Base-by-base conservation (phyloP, 441 rosid genomes). In the Capsella rubella region DNA sequence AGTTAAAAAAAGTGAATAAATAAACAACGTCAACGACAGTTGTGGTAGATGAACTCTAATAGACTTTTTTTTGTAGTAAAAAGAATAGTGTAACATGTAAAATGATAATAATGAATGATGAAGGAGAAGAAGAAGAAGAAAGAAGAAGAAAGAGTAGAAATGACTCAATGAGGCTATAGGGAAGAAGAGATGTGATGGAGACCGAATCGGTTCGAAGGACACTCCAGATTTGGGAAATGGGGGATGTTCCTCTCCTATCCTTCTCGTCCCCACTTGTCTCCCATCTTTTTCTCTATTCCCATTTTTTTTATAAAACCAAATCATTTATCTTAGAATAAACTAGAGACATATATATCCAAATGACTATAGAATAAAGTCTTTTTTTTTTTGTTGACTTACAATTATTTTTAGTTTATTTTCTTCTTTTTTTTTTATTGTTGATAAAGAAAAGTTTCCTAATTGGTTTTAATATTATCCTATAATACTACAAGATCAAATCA, bases 221-320 rank as follows among this genome's bases (percentile, higher is more conserved):
- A 37, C 37, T 62, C 63, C 63, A 62, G 35, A 53, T 62, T 62
- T 72, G 76, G 76, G 76, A 53, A 14, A 72, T 62, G 55, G 69
- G 76, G 55, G 76, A 72, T 72, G 76, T 72, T 43, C 43, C 69
- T 31, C 28, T 61, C 32, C 25, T 21, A 34, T 51, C 69, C 40
- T 53, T 32, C 53, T 71, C 55, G 37, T 52, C 63, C 76, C 76
- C 76, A 72, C 76, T 53, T 72, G 76, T 72, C 70, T 43, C 63
- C 56, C 7, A 63, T 63, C 69, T 43, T 63, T 71, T 63, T 72
- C 63, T n/a, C 63, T n/a, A 14, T 40, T 39, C 13, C 14, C 63
- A 72, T 53, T 53, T 53, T 53, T 13, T 6, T 1, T 21, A 21
- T 1, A 21, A 27, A 55, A 67, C 43, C 63, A 55, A 42, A 42